A percentile compares a stretch with the other conserved stretches of the same genome.
Evolutionary conservation across 2,329 filamentous ascomycete species (phyloP).

Genomic region (Endocalyx cinctus): DNA sequence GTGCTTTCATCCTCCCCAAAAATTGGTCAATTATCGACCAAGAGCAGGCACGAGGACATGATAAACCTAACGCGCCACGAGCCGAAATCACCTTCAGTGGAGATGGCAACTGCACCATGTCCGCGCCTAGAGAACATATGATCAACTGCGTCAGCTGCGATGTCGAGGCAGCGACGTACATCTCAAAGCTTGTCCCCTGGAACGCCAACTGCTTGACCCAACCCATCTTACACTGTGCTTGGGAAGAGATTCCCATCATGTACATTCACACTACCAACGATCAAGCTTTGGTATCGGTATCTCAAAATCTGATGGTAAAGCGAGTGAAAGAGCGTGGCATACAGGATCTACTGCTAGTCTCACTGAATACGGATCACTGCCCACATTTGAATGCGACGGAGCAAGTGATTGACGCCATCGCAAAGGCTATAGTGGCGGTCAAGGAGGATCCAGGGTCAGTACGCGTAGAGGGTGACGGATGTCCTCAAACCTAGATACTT

Average conservation of each 20-base stretch:
- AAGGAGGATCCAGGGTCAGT: neutral
- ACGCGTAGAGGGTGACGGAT: too few species aligned
- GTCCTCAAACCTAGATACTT: too few species aligned
- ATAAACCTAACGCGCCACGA: neutral
- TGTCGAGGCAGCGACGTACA: neutral
- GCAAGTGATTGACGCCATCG: neutral
- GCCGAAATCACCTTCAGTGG: neutral
- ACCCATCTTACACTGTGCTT: neutral
- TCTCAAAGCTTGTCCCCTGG: neutral
- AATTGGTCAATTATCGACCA: slow-evolving; percentile 1
- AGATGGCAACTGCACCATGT: neutral
- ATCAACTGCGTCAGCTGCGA: neutral
- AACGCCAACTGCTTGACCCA: neutral
- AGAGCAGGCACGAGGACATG: neutral
- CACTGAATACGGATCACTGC: neutral
- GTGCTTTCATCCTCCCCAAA: slow-evolving; percentile 5
- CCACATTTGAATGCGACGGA: neutral
- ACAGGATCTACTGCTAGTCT: neutral
- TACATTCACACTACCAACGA: neutral
- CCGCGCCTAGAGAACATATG: neutral
- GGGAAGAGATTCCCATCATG: neutral
- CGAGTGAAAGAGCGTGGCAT: neutral
- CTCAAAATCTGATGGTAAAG: neutral
- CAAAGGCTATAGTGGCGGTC: neutral
- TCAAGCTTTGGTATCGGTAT: neutral